Base-by-base conservation (phyloP, 78 protist genomes). In the Fonticula alba region DNA sequence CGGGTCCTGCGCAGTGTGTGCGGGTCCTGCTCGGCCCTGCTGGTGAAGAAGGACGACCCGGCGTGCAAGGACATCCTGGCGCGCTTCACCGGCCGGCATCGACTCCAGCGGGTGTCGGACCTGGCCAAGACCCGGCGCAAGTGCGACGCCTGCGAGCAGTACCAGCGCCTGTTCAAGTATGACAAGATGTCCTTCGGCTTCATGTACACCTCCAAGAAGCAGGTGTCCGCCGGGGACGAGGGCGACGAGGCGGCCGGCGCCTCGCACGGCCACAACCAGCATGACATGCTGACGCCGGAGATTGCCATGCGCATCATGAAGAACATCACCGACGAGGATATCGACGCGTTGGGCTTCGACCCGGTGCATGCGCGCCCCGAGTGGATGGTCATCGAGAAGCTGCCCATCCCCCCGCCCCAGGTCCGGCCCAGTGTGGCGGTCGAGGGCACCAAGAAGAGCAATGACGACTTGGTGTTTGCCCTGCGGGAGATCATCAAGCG, bases 361-460 rank as follows among this genome's bases (percentile, higher is more conserved):
- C 97, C 98, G 3, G 35, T 64, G 52, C 62, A 56, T 73, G 69
- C 88, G 20, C 81, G 93, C 22, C 98, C 98, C 5, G 97, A 87
- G 29, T 89, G 95, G 93, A 69, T 94, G 91, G 36, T 92, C 26
- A 1, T 89, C 26, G 91, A 88, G 0, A 82, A 73, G 26, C 43
- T 96, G 24, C 98, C 99, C 10, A 94, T 96, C 24, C 90, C 98
- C 20, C 99, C 99, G 27, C 95, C 96, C 27, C 81, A 75, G 2
- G 96, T 95, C n/a, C 84, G 99, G 27, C 99, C 99, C 5, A 64
- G 88, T 22, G 75, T 94, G 47, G 14, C 47, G 73, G 49, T 82
- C 74, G 97, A 75, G 36, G 33, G 71, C 14, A 20, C 64, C 0
- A 11, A 49, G 29, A 22, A 69, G 20, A 66, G 81, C 31, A 71